phyloP scores from a whole-genome alignment of 2,329 filamentous ascomycete genomes.

The Didymella pinodella region DNA sequence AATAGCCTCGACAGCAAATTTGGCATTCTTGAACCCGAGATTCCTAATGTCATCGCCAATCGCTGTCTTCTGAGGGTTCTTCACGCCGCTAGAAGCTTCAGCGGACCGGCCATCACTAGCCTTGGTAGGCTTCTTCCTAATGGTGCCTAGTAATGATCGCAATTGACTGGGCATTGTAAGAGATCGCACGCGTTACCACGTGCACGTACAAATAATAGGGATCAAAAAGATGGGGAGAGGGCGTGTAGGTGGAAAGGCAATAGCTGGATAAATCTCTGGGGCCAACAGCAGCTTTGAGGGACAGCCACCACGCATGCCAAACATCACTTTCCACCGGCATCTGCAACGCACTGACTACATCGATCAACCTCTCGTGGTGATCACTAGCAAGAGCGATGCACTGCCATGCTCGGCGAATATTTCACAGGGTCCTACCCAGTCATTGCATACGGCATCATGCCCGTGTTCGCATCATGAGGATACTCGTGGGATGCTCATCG shows the following conservation, averaged over 20 bases:
- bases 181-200: conserved; percentile 2
- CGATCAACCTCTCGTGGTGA: conserved; percentile 14
- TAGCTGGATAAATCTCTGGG: neutral
- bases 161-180: conserved; percentile 48
- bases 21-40: conserved; percentile 58
- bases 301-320: neutral
- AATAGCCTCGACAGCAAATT: conserved; percentile 63
- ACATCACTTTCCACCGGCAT: neutral
- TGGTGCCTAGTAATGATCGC: conserved; percentile 55
- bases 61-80: conserved; percentile 36
- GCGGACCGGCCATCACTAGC: conserved; percentile 58
- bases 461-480: conserved; percentile 13
- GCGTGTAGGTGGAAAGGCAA: neutral
- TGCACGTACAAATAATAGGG: conserved; percentile 4
- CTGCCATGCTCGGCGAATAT: conserved; percentile 29
- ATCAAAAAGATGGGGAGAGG: neutral
- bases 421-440: conserved; percentile 13
- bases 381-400: conserved; percentile 24
- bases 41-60: conserved; percentile 63
- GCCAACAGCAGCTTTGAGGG: conserved; percentile 12
- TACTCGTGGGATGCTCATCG: conserved; percentile 16
- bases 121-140: conserved; percentile 57
- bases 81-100: conserved; percentile 34
- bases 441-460: conserved; percentile 15
- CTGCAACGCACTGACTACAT: conserved; percentile 5